Conservation (phyloP, 768 basidiomycete genomes). For the Pleurotus platypus region DNA sequence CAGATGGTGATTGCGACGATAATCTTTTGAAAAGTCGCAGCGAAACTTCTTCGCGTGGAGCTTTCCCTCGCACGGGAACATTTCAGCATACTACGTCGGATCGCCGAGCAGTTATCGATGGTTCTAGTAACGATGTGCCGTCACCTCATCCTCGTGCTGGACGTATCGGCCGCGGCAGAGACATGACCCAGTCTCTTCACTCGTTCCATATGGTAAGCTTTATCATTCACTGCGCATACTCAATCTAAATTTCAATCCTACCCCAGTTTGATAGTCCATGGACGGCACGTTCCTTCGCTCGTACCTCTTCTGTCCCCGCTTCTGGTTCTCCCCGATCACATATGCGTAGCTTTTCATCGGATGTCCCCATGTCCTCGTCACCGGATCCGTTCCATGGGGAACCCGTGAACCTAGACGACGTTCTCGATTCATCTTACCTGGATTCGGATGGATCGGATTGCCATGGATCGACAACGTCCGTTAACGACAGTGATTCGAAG, state of each 20-base stretch:
- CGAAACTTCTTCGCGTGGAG: constrained; percentile 21
- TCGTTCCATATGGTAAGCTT: constrained; percentile 24
- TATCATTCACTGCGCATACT: constrained; percentile 21
- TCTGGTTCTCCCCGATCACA: constrained; percentile 21
- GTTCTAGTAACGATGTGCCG: constrained; percentile 38
- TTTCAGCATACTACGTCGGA: constrained; percentile 34
- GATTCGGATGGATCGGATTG: constrained; percentile 48
- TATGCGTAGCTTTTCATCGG: constrained; percentile 31
- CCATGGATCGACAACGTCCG: constrained; percentile 22
- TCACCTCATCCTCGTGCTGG: constrained; percentile 41
- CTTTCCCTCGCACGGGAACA: constrained; percentile 34
- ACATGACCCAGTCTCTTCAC: constrained; percentile 6
- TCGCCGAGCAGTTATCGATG: constrained; percentile 42
- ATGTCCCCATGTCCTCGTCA: constrained; percentile 27
- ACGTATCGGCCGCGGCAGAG: constrained; percentile 3
- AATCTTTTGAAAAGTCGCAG: constrained; percentile 17
- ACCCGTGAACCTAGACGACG: constrained; percentile 68
- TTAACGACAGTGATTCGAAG: constrained; percentile 27
- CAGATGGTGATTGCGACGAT: constrained; percentile 37
- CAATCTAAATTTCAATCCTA: constrained; percentile 21
- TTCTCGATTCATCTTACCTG: constrained; percentile 71
- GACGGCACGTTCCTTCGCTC: constrained; percentile 19
- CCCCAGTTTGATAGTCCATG: constrained; percentile 7
- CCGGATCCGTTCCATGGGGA: constrained; percentile 41
- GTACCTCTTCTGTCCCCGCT: constrained; percentile 23